These are phyloP conservation scores for Phellopilus nigrolimitatus DNA, from an alignment of 1,284 basidiomycete genomes.

Conservation along the genomic window DNA sequence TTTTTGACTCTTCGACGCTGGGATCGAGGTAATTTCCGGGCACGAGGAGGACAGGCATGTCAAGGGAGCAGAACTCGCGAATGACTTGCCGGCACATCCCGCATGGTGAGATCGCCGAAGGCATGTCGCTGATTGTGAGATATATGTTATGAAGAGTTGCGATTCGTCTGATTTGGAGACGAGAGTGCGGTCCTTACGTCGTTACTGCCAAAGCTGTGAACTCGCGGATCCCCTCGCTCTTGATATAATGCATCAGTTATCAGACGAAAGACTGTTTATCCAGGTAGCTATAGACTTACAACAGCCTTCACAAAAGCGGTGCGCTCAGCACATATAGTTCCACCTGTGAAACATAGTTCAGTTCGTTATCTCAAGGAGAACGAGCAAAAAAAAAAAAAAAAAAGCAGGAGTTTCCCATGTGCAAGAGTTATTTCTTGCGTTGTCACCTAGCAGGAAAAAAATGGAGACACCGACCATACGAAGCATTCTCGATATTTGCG, in stretches of 20 bases:
- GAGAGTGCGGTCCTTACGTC: conserved; percentile 61
- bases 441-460: background rate
- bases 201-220: conserved; percentile 74
- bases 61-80: conserved; percentile 78
- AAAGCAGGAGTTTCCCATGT: background rate
- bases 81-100: conserved; percentile 91
- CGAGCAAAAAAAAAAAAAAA: background rate
- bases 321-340: conserved; percentile 83
- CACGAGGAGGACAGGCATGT: conserved; percentile 77
- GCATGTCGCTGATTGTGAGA: conserved; percentile 65
- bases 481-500: conserved; percentile 88
- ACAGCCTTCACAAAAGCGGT: conserved; percentile 85
- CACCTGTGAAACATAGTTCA: conserved; percentile 39
- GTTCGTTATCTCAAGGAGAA: background rate
- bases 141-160: background rate
- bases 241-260: conserved; percentile 9
- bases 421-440: too few species aligned
- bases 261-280: conserved; percentile 1
- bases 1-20: conserved; percentile 35
- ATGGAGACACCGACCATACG: conserved; percentile 62
- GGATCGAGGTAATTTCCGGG: conserved; percentile 55
- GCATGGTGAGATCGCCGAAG: conserved; percentile 70
- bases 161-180: background rate
- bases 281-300: conserved; percentile 43
- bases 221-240: conserved; percentile 71